Evolutionary conservation across 2,329 filamentous ascomycete species (phyloP), one percentile per base, ranked within the genome.

Genomic region (Pestalotiopsis sp.): DNA sequence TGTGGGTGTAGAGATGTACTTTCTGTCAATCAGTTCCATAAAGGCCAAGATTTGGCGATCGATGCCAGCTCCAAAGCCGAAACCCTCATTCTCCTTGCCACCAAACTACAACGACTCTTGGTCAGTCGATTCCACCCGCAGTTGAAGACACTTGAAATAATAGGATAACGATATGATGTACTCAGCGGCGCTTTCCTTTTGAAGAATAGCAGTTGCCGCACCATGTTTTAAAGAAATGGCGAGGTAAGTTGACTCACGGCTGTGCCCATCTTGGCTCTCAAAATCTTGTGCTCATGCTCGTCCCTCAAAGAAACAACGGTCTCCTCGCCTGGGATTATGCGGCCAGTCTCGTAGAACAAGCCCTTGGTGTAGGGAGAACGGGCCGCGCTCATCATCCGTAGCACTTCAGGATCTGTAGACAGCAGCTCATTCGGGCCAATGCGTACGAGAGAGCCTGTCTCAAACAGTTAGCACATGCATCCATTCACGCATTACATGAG

Each of bases 41-140:
- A 88, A 80, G 27, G 71, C 75, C 14, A 75, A 39, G 1, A 83
- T 71, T 63, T 82, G 81, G 4, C 79, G 77, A 68, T 84, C 78
- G 69, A 83, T 79, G 59, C 79, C 80, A 1, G 76, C 71, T 58
- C 83, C 80, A n/a, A 83, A 82, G 1, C 78, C 75, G 59, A 80
- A 83, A 0, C 78, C 78, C 20, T 83, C 80, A 52, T 86, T 85
- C 52, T 85, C 84, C 69, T 83, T 86, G 13, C 83, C 84, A 17
- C 84, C 79, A 70, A 87, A 88, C 85, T 86, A 61, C 75, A 73
- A 63, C 77, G 13, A 14, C 31, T 3, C 0, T 3, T 41, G 31
- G 70, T 39, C 11, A 66, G n/a, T 25, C 38, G 67, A 6, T 2
- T 23, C 11, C 9, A 23, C 20, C 17, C 38, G 62, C 31, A 36